These are phyloP conservation scores for Metschnikowia arizonensis DNA, from an alignment of 805 yeast species.

Conservation along the genomic window DNA sequence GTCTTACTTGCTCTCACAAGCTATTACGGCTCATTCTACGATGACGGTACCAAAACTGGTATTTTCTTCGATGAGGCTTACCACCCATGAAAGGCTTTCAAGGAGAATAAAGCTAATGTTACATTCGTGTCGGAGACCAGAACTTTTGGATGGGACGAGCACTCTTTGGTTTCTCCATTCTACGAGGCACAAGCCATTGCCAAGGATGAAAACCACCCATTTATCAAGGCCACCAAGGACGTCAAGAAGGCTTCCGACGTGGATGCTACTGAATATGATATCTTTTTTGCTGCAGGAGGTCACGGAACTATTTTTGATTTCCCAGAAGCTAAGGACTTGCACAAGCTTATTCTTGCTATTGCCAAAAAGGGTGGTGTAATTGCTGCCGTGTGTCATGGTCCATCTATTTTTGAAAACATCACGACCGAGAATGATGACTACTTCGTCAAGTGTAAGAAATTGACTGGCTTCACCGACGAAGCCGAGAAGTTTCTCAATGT, in stretches of 20 bases:
- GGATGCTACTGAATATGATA: constrained; percentile 45
- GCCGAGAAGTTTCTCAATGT: constrained; percentile 43
- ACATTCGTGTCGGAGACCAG: constrained; percentile 60
- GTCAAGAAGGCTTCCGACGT: constrained; percentile 48
- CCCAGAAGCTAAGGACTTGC: constrained; percentile 48
- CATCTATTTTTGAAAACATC: constrained; percentile 51
- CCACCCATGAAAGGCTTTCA: constrained; percentile 53
- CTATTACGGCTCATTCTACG: constrained; percentile 45
- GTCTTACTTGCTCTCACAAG: constrained; percentile 45
- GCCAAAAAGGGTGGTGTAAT: constrained; percentile 52
- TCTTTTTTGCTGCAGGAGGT: constrained; percentile 63
- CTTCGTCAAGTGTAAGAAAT: constrained; percentile 48
- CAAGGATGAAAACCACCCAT: constrained; percentile 33
- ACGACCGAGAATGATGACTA: constrained; percentile 36
- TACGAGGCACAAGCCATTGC: constrained; percentile 41
- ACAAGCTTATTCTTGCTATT: constrained; percentile 42
- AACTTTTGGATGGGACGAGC: constrained; percentile 52
- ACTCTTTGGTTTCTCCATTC: constrained; percentile 42
- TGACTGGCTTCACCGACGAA: constrained; percentile 58
- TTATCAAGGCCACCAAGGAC: constrained; percentile 34
- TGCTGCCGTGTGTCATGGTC: constrained; percentile 68
- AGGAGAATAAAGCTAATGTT: constrained; percentile 47
- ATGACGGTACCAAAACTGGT: constrained; percentile 59
- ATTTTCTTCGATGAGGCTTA: constrained; percentile 54
- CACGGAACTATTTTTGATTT: constrained; percentile 60